A percentile compares a stretch with the other conserved stretches of the same genome.
Conservation (phyloP, 148 eudicot genomes). For the Dianthus caryophyllus region DNA sequence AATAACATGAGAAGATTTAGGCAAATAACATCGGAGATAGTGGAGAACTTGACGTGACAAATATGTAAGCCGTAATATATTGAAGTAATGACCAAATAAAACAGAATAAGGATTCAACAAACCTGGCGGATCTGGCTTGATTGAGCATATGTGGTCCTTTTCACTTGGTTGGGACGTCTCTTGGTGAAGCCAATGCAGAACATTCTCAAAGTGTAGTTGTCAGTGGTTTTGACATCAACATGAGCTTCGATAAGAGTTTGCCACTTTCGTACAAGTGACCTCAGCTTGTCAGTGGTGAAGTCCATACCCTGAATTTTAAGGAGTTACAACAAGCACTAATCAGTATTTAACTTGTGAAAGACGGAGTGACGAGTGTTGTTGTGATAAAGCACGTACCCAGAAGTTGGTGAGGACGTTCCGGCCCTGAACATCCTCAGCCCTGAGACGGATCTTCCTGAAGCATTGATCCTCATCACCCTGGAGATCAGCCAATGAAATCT, state of each 20-base stretch:
- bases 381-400: constrained; percentile 34
- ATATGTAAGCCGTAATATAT: no score
- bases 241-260: constrained; percentile 75
- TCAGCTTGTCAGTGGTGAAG: constrained; percentile 65
- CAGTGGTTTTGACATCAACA: constrained; percentile 81
- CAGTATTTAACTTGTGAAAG: no score
- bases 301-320: constrained; percentile 49
- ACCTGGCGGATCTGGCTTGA: constrained; percentile 74
- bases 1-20: no score
- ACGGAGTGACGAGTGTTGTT: no score
- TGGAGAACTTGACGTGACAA: no score
- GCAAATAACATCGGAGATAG: no score
- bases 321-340: neutral
- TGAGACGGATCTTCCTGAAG: constrained; percentile 71
- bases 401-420: constrained; percentile 74
- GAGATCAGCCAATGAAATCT: constrained; percentile 37
- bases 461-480: constrained; percentile 60
- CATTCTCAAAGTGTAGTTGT: constrained; percentile 58
- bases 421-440: constrained; percentile 82
- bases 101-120: neutral
- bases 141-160: constrained; percentile 69
- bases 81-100: no score
- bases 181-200: constrained; percentile 84
- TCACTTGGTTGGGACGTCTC: constrained; percentile 72
- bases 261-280: constrained; percentile 74